These are phyloP conservation scores for Panicum miliaceum DNA, from an alignment of 176 grass and related monocot species.

Conservation along the genomic window DNA sequence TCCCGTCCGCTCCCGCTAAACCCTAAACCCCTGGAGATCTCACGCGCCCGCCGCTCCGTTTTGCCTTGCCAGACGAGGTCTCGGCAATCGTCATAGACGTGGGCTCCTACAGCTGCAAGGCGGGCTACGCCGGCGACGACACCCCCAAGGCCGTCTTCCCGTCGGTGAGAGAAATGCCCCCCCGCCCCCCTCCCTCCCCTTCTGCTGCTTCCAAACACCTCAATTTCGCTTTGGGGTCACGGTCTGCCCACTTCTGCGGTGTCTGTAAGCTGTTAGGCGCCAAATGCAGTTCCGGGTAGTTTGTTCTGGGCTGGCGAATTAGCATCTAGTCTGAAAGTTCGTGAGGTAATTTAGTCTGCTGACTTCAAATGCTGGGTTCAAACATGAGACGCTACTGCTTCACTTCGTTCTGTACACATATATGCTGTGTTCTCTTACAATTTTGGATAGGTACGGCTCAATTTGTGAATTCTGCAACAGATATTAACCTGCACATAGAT, in stretches of 20 bases:
- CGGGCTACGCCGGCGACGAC: slow-evolving; percentile 95
- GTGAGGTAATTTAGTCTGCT: background rate
- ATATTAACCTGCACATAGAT: background rate
- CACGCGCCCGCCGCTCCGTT: background rate
- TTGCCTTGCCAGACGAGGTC: slow-evolving; percentile 72
- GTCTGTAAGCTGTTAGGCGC: background rate
- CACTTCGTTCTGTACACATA: background rate
- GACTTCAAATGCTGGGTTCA: background rate
- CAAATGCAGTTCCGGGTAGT: background rate
- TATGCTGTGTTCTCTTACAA: background rate
- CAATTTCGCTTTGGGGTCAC: background rate
- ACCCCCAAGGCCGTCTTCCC: slow-evolving; percentile 96
- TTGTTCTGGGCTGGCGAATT: background rate
- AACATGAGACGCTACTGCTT: background rate
- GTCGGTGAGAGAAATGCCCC: slow-evolving; percentile 60
- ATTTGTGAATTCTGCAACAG: background rate
- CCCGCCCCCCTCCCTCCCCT: too few relatives aligned
- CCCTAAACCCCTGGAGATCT: slow-evolving; percentile 56
- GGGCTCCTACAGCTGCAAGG: slow-evolving; percentile 98
- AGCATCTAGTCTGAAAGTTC: background rate
- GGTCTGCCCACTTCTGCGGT: background rate
- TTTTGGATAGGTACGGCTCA: background rate
- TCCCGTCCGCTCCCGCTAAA: slow-evolving; percentile 11
- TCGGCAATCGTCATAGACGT: slow-evolving; percentile 97
- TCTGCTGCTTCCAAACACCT: background rate